Percentiles rank a stretch among this genome's conserved stretches.
phyloP scores from a whole-genome alignment of 768 basidiomycete species.

The Hypholoma fasciculare region DNA sequence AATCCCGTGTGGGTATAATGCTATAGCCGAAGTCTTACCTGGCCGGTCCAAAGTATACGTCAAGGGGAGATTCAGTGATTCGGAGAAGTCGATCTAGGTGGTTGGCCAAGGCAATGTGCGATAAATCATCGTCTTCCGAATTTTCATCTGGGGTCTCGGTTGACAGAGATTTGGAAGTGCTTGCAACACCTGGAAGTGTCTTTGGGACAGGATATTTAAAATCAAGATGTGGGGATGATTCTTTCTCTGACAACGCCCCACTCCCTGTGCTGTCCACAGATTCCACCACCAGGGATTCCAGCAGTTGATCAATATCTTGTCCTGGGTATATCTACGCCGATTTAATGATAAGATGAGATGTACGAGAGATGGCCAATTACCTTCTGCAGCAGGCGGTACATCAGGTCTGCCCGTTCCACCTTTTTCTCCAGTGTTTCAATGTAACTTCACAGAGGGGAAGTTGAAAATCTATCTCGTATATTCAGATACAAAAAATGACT shows the following conservation, averaged over 20 bases:
- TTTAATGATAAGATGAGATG: not conserved
- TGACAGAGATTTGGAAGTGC: slow-evolving; percentile 11
- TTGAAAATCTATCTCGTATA: too few species aligned
- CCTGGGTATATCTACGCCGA: slow-evolving; percentile 20
- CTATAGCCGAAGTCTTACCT: slow-evolving; percentile 18
- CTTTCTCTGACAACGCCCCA: too few species aligned
- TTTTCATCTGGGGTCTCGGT: slow-evolving; percentile 10
- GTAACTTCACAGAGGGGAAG: slow-evolving; percentile 18
- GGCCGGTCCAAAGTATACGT: slow-evolving; percentile 43
- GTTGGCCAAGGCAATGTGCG: slow-evolving; percentile 32
- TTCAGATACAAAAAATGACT: too few species aligned
- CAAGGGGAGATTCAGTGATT: slow-evolving; percentile 20
- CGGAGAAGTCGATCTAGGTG: slow-evolving; percentile 30
- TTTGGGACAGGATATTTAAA: slow-evolving; percentile 18
- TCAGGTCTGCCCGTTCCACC: slow-evolving; percentile 18
- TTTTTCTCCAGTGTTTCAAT: slow-evolving; percentile 29
- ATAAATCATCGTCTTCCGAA: slow-evolving; percentile 29
- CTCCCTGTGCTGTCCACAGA: too few species aligned
- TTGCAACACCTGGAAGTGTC: slow-evolving; percentile 1
- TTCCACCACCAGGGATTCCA: not conserved
- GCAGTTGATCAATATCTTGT: slow-evolving; percentile 17
- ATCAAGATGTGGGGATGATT: not conserved
- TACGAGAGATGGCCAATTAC: slow-evolving; percentile 13
- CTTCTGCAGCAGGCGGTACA: slow-evolving; percentile 27
- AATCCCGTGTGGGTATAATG: too few species aligned